Base-by-base conservation (phyloP, 495 filamentous ascomycete species). In the Penicillium longicatenatum region DNA sequence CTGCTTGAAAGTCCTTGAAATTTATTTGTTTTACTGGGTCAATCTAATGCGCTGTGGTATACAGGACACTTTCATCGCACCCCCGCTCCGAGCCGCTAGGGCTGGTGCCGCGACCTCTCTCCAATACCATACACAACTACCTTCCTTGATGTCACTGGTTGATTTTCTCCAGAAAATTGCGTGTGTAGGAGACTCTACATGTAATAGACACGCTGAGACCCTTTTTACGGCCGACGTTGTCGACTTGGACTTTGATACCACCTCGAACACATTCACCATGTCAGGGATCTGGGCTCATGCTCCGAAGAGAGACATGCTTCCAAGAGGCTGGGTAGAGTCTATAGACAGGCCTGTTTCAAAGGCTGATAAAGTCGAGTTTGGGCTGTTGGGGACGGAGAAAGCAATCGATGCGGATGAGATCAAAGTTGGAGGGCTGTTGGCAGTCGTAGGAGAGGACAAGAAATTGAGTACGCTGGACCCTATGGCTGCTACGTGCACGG, bases 191-290 rank as follows among this genome's bases (percentile, higher is more conserved):
- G 45, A 37, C 14, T 10, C 26, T 22, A 61, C 62, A 31, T 87
- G 84, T 61, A 65, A 61, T 9, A 46, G 55, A 0, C 60, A 60
- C n/a, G 75, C 73, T 11, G 50, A 54, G 29, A 64, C 61, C 4
- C 46, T 84, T 54, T 48, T 76, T 55, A 75, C 72, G 16, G 89
- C 86, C 17, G 81, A 83, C 58, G 84, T 86, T 19, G 55, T 95
- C 12, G 92, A 96, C 69, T 73, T 96, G 29, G 88, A 92, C 51
- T 95, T 87, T 75, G 89, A 94, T 71, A 75, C 80, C 30, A 82
- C 84, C 50, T 86, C 89, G 14, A 82, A 88, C 52, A 79, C 84
- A 1, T 60, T 91, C 30, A 85, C 83, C 21, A 45, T 88, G 22
- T 85, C 83, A 6, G 83, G 82, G n/a, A 65, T 82, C 48, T 91